These are phyloP conservation scores for Lodderomyces orthopsilosis DNA, from an alignment of 1,139 yeast species.

Conservation along the genomic window DNA sequence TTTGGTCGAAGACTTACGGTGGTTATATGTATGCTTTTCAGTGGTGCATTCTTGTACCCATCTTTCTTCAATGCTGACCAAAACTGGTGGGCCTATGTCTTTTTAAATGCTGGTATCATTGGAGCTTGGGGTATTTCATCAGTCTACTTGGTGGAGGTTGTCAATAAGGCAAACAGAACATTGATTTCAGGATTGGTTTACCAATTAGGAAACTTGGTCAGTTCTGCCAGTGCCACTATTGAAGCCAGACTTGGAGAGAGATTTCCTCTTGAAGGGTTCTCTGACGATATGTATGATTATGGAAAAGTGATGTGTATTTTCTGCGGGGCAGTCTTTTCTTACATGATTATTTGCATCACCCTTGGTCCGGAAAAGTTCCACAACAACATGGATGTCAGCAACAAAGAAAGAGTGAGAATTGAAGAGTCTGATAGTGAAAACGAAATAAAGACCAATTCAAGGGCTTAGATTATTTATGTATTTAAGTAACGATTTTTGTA, in stretches of 20 bases:
- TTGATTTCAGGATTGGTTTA: conserved; percentile 38
- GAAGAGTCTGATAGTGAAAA: not conserved
- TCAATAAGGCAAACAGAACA: conserved; percentile 34
- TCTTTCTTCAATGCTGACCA: conserved; percentile 29
- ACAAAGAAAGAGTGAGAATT: not conserved
- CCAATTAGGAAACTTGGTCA: conserved; percentile 39
- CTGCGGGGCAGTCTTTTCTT: conserved; percentile 35
- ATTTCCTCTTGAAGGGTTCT: conserved; percentile 23
- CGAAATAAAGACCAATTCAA: not conserved
- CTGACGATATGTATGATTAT: conserved; percentile 26
- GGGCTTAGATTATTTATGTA: not conserved
- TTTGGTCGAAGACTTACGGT: conserved; percentile 49
- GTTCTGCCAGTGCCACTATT: conserved; percentile 38
- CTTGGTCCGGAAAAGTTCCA: conserved; percentile 36
- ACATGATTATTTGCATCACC: conserved; percentile 24
- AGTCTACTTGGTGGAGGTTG: conserved; percentile 34
- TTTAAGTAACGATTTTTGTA: too few relatives aligned
- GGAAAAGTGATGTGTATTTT: conserved; percentile 40
- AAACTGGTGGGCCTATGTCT: conserved; percentile 27
- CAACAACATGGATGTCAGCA: not conserved
- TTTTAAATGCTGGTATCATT: conserved; percentile 28
- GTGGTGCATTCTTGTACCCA: conserved; percentile 37
- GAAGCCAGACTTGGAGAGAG: conserved; percentile 32
- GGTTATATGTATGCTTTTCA: conserved; percentile 25
- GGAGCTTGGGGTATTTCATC: conserved; percentile 42